Base-by-base conservation (phyloP, 2,329 filamentous ascomycete species). In the Fusarium sp. region DNA sequence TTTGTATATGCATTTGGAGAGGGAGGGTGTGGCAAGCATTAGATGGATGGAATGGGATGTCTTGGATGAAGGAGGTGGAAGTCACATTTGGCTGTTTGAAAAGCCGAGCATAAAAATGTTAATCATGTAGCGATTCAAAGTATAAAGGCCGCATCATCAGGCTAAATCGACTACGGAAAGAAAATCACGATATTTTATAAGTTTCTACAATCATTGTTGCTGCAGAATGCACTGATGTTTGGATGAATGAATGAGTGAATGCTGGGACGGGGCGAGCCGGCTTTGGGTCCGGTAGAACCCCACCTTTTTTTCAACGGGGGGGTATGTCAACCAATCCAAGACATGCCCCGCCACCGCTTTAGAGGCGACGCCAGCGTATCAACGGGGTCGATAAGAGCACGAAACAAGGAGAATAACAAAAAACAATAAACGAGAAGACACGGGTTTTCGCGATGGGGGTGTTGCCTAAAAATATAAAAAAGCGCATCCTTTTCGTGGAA, bases 351-450 rank as follows among this genome's bases (percentile, higher is more conserved):
- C 60, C 38, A 35, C 54, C 63, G 70, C 66, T 56, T 61, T 61
- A 50, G 66, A 70, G 71, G 57, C 45, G 40, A 27, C 59, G 71
- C 64, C 68, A 74, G 45, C 71, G 63, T 71, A 74, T 71, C 71
- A 74, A 60, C 59, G 20, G 30, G 30, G 10, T 56, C 60, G 67
- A 74, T 58, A 45, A 47, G 43, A 47, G 20, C 43, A 25, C 43
- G 43, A 32, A 32, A 47, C 20, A 15, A 47, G 43, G 6, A 43
- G 38, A 72, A 69, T 57, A 50, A 47, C 32, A 61, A n/a, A 15
- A 33, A 33, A 62, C 43, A 45, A 35, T 33, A 59, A 59, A 64
- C 54, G 68, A 60, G 61, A 27, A 27, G 33, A 33, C 60, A 63
- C 60, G 60, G 17, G 14, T 20, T 56, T 20, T 56, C 60, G n/a